Percentiles rank a stretch among this genome's conserved stretches.
Evolutionary conservation across 495 filamentous ascomycete genomes (phyloP).

Genomic region (Melanomma pulvis-pyrius): DNA sequence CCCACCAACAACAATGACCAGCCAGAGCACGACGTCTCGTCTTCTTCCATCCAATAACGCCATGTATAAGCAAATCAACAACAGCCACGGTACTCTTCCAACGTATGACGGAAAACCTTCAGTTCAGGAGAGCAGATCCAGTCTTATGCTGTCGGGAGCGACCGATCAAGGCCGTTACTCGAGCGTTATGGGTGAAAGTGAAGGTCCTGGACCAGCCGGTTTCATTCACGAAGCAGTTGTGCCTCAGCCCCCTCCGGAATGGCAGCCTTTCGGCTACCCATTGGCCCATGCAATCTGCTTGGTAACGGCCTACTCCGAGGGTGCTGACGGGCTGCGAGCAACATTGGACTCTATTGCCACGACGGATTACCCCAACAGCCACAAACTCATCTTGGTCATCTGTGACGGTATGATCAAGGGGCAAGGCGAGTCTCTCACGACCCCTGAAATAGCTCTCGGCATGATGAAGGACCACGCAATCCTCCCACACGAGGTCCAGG

Average conservation of each 20-base stretch:
- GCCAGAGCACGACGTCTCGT: conserved; percentile 78
- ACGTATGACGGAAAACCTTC: conserved; percentile 42
- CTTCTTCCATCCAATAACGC: conserved; percentile 65
- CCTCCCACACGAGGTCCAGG: conserved; percentile 73
- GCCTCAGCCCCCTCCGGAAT: conserved; percentile 95
- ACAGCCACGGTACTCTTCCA: conserved; percentile 64
- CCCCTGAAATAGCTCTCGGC: conserved; percentile 83
- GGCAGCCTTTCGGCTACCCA: conserved; percentile 94
- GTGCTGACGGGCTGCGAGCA: conserved; percentile 86
- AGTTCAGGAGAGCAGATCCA: conserved; percentile 54
- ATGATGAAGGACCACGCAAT: conserved; percentile 95
- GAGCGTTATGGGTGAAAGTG: conserved; percentile 62
- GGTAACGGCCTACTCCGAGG: conserved; percentile 97
- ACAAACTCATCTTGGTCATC: conserved; percentile 93
- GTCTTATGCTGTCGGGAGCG: conserved; percentile 52
- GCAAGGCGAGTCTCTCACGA: conserved; percentile 82
- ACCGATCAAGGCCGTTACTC: conserved; percentile 53
- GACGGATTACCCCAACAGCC: conserved; percentile 98
- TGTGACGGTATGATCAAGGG: conserved; percentile 99
- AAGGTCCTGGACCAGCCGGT: conserved; percentile 80
- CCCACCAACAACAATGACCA: conserved; percentile 91
- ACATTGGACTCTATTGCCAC: conserved; percentile 95
- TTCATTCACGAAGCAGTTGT: conserved; percentile 96
- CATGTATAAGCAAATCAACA: conserved; percentile 71
- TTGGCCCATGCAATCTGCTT: conserved; percentile 91